These are phyloP conservation scores for Colletotrichum sp. DNA, from an alignment of 2,329 filamentous ascomycete genomes.

Conservation along the genomic window DNA sequence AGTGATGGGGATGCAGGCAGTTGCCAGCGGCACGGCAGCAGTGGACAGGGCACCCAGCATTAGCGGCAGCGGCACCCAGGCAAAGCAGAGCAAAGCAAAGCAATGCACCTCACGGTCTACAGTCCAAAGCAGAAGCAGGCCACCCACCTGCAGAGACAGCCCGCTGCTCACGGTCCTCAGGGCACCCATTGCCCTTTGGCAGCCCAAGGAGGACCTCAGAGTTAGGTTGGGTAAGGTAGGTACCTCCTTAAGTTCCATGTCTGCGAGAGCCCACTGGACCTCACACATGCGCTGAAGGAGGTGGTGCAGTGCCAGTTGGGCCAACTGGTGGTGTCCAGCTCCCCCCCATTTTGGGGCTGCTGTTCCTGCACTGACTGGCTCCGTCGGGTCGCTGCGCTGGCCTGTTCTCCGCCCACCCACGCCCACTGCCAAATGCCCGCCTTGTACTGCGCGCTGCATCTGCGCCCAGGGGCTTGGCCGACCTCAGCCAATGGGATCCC, in stretches of 20 bases:
- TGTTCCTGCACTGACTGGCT: slow-evolving; percentile 20
- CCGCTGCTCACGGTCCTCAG: background rate
- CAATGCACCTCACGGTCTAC: background rate
- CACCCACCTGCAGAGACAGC: background rate
- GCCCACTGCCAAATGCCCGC: background rate
- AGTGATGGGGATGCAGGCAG: background rate
- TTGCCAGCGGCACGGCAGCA: background rate
- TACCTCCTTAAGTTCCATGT: background rate
- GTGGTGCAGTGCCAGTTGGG: background rate
- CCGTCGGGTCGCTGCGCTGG: background rate
- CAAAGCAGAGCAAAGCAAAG: slow-evolving; percentile 1
- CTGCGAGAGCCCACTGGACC: background rate
- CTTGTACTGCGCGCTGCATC: background rate
- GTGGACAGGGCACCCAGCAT: background rate
- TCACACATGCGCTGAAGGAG: background rate
- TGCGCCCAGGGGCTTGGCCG: slow-evolving; percentile 5
- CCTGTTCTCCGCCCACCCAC: slow-evolving; percentile 12
- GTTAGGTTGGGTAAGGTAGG: background rate
- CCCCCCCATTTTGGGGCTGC: slow-evolving; percentile 13
- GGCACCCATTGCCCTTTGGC: background rate
- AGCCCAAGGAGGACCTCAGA: background rate
- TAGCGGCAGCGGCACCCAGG: background rate
- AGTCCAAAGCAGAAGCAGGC: background rate
- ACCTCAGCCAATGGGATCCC: background rate
- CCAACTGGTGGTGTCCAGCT: background rate